Evolutionary conservation across 2,329 filamentous ascomycete species (phyloP).

Genomic region (Septoria linicola): DNA sequence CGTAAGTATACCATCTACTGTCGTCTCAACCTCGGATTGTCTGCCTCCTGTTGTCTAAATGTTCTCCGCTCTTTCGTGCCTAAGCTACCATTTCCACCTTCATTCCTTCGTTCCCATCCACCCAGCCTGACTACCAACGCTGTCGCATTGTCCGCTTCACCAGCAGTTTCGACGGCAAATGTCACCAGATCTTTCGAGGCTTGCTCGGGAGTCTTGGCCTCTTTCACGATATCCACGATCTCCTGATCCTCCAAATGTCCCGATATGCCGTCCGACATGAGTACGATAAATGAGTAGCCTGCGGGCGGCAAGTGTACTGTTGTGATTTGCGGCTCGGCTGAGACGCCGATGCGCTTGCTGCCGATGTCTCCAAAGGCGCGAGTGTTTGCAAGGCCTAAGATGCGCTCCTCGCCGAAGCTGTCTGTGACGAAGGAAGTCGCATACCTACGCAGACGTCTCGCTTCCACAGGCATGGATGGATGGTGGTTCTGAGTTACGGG

Average conservation of each 20-base stretch:
- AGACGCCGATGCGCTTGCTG: slow-evolving; percentile 89
- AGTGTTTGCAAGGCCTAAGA: slow-evolving; percentile 89
- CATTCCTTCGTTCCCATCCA: slow-evolving; percentile 67
- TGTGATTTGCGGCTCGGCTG: slow-evolving; percentile 85
- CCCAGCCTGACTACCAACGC: slow-evolving; percentile 62
- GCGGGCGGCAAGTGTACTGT: slow-evolving; percentile 76
- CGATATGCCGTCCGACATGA: slow-evolving; percentile 85
- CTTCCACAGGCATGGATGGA: slow-evolving; percentile 81
- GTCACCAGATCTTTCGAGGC: slow-evolving; percentile 75
- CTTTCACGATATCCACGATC: slow-evolving; percentile 93
- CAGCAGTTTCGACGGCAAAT: slow-evolving; percentile 81
- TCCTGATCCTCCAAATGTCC: slow-evolving; percentile 88
- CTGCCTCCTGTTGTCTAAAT: slow-evolving; percentile 74
- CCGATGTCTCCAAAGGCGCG: slow-evolving; percentile 90
- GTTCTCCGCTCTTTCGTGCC: slow-evolving; percentile 91
- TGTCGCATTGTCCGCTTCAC: slow-evolving; percentile 63
- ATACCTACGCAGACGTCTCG: slow-evolving; percentile 78
- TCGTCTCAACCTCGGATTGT: slow-evolving; percentile 73
- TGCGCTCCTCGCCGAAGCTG: slow-evolving; percentile 95
- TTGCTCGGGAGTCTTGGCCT: slow-evolving; percentile 85
- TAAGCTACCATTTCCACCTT: slow-evolving; percentile 84
- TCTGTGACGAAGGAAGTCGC: slow-evolving; percentile 87
- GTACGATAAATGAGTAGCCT: slow-evolving; percentile 83
- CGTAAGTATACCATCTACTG: slow-evolving; percentile 21
- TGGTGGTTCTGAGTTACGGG: slow-evolving; percentile 90